Evolutionary conservation across 202 grass and related monocot genomes (phyloP).

Genomic region (Zizania palustris): DNA sequence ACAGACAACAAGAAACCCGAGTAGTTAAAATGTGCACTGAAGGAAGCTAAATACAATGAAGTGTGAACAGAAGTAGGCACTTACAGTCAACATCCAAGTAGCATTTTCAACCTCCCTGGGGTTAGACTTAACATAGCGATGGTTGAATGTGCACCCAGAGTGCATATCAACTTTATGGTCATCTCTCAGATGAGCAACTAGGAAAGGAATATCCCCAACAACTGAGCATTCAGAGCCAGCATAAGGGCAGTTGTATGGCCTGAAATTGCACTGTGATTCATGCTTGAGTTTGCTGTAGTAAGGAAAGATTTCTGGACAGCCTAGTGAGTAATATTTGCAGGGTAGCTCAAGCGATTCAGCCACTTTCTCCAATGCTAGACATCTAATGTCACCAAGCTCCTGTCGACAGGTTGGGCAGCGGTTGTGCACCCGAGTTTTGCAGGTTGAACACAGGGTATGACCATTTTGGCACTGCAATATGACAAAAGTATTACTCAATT

Average conservation of each 20-base stretch:
- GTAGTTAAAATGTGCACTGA: background rate
- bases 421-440: slow-evolving; percentile 92
- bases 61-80: slow-evolving; percentile 30
- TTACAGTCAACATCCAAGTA: slow-evolving; percentile 98
- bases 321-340: slow-evolving; percentile 75
- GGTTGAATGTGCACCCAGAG: slow-evolving; percentile 89
- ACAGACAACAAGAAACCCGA: slow-evolving; percentile 8
- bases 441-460: slow-evolving; percentile 90
- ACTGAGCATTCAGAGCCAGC: slow-evolving; percentile 85
- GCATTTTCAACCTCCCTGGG: slow-evolving; percentile 95
- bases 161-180: slow-evolving; percentile 98
- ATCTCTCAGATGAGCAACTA: slow-evolving; percentile 84
- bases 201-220: slow-evolving; percentile 74
- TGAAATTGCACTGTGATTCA: slow-evolving; percentile 83
- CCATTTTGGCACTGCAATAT: slow-evolving; percentile 91
- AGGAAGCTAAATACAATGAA: background rate
- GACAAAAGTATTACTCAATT: background rate
- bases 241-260: slow-evolving; percentile 95
- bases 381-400: slow-evolving; percentile 92
- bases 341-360: slow-evolving; percentile 90
- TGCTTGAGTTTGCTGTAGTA: slow-evolving; percentile 96
- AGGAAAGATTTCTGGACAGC: slow-evolving; percentile 80
- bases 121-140: slow-evolving; percentile 94
- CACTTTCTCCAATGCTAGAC: slow-evolving; percentile 95
- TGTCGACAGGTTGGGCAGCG: slow-evolving; percentile 92